These are phyloP conservation scores for Sugiyamaella qingdaonensis DNA, from an alignment of 805 yeast genomes.

Conservation along the genomic window DNA sequence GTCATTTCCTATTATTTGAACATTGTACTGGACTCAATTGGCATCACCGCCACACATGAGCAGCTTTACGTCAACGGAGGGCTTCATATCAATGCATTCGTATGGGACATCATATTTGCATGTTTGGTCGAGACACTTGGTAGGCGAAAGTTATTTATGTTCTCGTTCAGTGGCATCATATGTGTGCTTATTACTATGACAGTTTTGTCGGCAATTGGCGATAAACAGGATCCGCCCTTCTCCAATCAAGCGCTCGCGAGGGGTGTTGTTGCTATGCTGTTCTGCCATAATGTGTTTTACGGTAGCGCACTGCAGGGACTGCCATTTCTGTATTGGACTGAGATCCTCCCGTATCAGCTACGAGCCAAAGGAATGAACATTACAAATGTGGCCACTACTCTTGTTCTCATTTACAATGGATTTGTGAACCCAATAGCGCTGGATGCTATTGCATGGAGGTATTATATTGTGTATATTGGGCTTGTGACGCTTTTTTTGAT, in stretches of 20 bases:
- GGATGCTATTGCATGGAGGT: conserved; percentile 40
- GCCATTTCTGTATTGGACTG: conserved; percentile 38
- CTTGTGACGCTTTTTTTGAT: conserved; percentile 27
- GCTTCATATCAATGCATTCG: conserved; percentile 8
- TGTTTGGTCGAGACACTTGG: conserved; percentile 13
- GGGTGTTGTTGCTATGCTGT: conserved; percentile 10
- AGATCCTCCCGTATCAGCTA: conserved; percentile 19
- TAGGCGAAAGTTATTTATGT: conserved; percentile 13
- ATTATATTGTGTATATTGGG: conserved; percentile 36
- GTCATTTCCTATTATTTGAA: conserved; percentile 40
- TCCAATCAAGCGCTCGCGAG: neutral
- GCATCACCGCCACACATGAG: conserved; percentile 37
- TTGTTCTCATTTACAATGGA: neutral
- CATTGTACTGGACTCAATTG: conserved; percentile 50
- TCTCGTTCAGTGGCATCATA: conserved; percentile 9
- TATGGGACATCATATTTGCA: conserved; percentile 10
- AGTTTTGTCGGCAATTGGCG: conserved; percentile 28
- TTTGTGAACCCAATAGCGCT: conserved; percentile 37
- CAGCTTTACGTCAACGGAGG: conserved; percentile 18
- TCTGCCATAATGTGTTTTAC: conserved; percentile 8
- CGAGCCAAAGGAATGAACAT: conserved; percentile 16
- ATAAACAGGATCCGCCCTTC: conserved; percentile 17
- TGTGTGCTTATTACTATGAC: conserved; percentile 32
- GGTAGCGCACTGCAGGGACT: conserved; percentile 27
- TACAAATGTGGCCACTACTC: neutral